Evolutionary conservation across 148 eudicot species (phyloP).

Genomic region (Suaeda aralocaspica): DNA sequence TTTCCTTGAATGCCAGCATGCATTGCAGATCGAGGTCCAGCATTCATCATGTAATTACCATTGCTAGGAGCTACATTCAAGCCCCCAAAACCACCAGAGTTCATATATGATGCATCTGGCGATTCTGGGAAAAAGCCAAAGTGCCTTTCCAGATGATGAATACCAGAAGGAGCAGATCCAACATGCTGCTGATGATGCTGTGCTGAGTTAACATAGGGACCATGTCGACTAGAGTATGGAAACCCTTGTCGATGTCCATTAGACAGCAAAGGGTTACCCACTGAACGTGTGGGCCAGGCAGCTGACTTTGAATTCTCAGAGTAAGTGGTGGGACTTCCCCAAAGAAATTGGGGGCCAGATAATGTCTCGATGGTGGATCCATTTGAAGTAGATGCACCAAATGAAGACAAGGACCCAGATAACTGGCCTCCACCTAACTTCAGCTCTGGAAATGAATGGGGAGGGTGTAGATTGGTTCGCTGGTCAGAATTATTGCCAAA

Average conservation of each 20-base stretch:
- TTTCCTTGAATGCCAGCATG: conserved; percentile 41
- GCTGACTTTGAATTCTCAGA: conserved; percentile 41
- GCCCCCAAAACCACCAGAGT: conserved; percentile 42
- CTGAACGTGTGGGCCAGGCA: conserved; percentile 37
- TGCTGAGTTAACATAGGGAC: conserved; percentile 35
- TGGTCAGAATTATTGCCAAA: conserved; percentile 37
- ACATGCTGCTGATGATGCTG: conserved; percentile 50
- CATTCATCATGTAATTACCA: conserved; percentile 42
- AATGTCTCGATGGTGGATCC: conserved; percentile 63
- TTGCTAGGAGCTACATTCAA: conserved; percentile 43
- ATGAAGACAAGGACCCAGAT: conserved; percentile 43
- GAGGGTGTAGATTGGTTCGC: conserved; percentile 42
- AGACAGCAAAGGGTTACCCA: conserved; percentile 39
- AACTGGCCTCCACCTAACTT: conserved; percentile 37
- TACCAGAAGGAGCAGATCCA: conserved; percentile 78
- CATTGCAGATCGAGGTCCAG: conserved; percentile 39
- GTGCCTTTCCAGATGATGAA: conserved; percentile 56
- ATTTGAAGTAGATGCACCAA: conserved; percentile 57
- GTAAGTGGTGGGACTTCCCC: conserved; percentile 60
- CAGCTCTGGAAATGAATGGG: conserved; percentile 70
- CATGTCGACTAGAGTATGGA: conserved; percentile 39
- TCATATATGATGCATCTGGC: conserved; percentile 48
- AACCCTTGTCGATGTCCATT: conserved; percentile 49
- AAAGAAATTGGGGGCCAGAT: conserved; percentile 81
- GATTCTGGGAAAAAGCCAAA: conserved; percentile 61